These are phyloP conservation scores for Patellifolia procumbens DNA, from an alignment of 179 eudicot genomes.

Conservation along the genomic window DNA sequence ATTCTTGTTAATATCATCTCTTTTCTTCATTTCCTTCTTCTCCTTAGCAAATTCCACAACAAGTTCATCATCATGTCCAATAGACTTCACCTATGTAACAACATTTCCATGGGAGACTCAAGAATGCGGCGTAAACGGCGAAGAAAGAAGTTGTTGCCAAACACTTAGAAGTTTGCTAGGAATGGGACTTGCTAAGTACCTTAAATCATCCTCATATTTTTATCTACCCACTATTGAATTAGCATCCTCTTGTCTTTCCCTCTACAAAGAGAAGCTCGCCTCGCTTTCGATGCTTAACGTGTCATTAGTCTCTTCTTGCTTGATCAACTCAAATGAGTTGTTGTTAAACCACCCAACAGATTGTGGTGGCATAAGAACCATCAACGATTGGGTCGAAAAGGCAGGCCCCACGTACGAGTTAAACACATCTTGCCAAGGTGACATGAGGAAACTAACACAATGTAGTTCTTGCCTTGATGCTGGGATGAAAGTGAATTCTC, in stretches of 20 bases:
- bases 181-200: slow-evolving; percentile 52
- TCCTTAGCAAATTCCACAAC: slow-evolving; percentile 15
- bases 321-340: slow-evolving; percentile 34
- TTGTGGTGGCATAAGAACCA: slow-evolving; percentile 54
- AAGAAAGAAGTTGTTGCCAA: slow-evolving; percentile 46
- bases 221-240: slow-evolving; percentile 42
- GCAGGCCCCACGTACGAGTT: slow-evolving; percentile 36
- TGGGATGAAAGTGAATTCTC: slow-evolving; percentile 49
- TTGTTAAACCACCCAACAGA: slow-evolving; percentile 40
- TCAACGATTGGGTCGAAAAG: slow-evolving; percentile 46
- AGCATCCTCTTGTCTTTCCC: slow-evolving; percentile 42
- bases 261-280: slow-evolving; percentile 35
- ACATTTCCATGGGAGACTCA: slow-evolving; percentile 61
- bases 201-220: slow-evolving; percentile 46
- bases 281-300: slow-evolving; percentile 24
- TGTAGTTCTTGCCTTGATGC: slow-evolving; percentile 65
- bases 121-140: slow-evolving; percentile 31
- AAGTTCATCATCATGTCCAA: slow-evolving; percentile 45
- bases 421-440: slow-evolving; percentile 48
- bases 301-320: slow-evolving; percentile 37
- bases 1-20: background rate
- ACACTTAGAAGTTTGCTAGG: slow-evolving; percentile 56
- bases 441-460: slow-evolving; percentile 40
- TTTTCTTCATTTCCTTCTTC: slow-evolving; percentile 18
- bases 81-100: slow-evolving; percentile 49